Conservation (phyloP, 2,329 filamentous ascomycete species). For the Canariomyces notabilis region DNA sequence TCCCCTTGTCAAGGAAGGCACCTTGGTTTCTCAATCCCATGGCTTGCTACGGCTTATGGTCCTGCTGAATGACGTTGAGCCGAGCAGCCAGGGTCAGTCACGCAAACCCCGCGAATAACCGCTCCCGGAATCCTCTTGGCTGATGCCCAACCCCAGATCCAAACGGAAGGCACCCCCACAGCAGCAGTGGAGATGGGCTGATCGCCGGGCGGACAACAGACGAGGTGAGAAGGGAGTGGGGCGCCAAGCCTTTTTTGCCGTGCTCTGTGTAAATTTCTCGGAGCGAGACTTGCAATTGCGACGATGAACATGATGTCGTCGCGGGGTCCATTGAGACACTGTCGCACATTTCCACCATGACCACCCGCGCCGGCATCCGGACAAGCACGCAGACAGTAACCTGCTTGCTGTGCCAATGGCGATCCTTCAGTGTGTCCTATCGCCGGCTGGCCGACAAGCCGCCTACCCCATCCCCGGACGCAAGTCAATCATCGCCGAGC, state of each 20-base stretch:
- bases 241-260: slow-evolving; percentile 6
- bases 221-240: slow-evolving; percentile 20
- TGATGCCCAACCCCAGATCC: slow-evolving; percentile 9
- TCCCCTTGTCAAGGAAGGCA: slow-evolving; percentile 4
- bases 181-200: too few relatives aligned
- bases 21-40: slow-evolving; percentile 9
- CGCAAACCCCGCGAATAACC: slow-evolving; percentile 26
- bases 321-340: too few relatives aligned
- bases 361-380: slow-evolving; percentile 17
- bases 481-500: slow-evolving; percentile 10
- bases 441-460: slow-evolving; percentile 25
- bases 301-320: not conserved
- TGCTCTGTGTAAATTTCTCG: slow-evolving; percentile 25
- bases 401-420: slow-evolving; percentile 50
- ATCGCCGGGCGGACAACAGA: too few relatives aligned
- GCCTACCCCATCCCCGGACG: slow-evolving; percentile 14
- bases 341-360: slow-evolving; percentile 18
- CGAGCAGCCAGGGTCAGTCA: slow-evolving; percentile 17
- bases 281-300: slow-evolving; percentile 13
- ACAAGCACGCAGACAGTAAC: slow-evolving; percentile 25
- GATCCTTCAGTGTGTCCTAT: slow-evolving; percentile 44
- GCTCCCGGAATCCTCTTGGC: slow-evolving; percentile 14
- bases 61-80: slow-evolving; percentile 24
- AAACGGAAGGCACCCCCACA: slow-evolving; percentile 1
- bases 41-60: slow-evolving; percentile 28